These are phyloP conservation scores for Zymoseptoria passerinii DNA, from an alignment of 2,329 filamentous ascomycete genomes.

Conservation along the genomic window DNA sequence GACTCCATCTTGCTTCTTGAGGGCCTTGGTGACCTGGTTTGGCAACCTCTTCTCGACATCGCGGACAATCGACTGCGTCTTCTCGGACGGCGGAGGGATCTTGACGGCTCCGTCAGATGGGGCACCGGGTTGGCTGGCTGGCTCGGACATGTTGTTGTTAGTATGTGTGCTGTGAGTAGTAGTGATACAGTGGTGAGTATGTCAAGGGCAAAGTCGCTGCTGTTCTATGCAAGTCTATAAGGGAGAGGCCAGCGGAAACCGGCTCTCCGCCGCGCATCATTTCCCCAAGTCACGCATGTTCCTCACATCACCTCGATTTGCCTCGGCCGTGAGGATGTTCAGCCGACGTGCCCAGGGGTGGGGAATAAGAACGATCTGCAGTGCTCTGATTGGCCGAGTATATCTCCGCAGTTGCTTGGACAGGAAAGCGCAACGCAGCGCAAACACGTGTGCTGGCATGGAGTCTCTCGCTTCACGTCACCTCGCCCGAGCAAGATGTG, in stretches of 20 bases:
- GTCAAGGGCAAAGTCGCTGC: neutral
- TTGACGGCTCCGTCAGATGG: conserved; percentile 28
- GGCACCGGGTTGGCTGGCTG: conserved; percentile 30
- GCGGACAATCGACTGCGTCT: conserved; percentile 20
- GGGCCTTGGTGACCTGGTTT: conserved; percentile 20
- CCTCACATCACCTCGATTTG: neutral
- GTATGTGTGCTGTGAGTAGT: neutral
- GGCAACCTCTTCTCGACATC: conserved; percentile 24
- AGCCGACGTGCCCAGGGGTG: neutral
- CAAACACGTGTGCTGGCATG: neutral
- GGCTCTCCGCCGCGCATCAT: neutral
- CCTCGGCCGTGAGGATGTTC: neutral
- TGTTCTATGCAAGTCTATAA: neutral
- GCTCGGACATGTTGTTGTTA: conserved; percentile 30
- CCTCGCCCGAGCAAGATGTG: neutral
- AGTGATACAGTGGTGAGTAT: neutral
- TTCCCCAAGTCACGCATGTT: neutral
- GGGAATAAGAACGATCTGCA: neutral
- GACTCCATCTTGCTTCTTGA: conserved; percentile 31
- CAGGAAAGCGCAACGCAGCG: neutral
- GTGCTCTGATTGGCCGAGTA: neutral
- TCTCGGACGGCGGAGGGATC: conserved; percentile 25
- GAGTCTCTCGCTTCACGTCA: neutral
- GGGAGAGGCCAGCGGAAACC: neutral
- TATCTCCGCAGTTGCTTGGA: neutral